Base-by-base conservation (phyloP, 2,329 filamentous ascomycete genomes). In the Cladosporium halotolerans region DNA sequence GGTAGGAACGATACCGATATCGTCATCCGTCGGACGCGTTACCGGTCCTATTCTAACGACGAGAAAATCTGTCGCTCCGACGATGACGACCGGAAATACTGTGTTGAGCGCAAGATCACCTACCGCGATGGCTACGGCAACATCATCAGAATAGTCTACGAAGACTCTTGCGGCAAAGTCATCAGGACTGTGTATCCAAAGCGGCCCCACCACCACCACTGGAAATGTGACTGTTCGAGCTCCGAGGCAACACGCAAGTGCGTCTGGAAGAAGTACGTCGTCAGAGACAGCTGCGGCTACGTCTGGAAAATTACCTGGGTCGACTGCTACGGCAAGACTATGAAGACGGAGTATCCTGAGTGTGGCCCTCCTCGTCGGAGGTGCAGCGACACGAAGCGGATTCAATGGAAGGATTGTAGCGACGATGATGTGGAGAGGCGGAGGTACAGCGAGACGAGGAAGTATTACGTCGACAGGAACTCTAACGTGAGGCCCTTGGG, bases 271-370 rank as follows among this genome's bases (percentile, higher is more conserved):
- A 51, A 51, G 19, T 44, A 44, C 4, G 18, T 51, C 18, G 40
- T 51, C 31, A 44, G 13, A 6, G 44, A 51, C 33, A 51, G 48
- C 11, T 39, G 48, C 13, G 48, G 48, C 9, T 32, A 44, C 5
- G 18, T 51, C 13, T 51, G 48, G 48, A 51, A 51, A 19, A 39
- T 51, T 13, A 32, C 44, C 48, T 32, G 44, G 10, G 48, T 51
- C 33, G 40, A 51, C 40, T 51, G 48, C 32, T 5, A 44, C 3
- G 48, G 48, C 40, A 43, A 51, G 32, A 51, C 48, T 4, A 51
- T 51, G 40, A 51, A 51, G 39, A 51, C 48, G 0, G 40, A 51
- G 32, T 51, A 51, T 14, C 48, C 48, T 4, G 31, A 51, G 16
- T 40, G 40, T 3, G 48, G 38, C 2, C 40, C 48, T 13, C 32